A percentile compares a stretch with the other conserved stretches of the same genome.
Conservation (phyloP, 331 rosid species). For the Quercus lobata region DNA sequence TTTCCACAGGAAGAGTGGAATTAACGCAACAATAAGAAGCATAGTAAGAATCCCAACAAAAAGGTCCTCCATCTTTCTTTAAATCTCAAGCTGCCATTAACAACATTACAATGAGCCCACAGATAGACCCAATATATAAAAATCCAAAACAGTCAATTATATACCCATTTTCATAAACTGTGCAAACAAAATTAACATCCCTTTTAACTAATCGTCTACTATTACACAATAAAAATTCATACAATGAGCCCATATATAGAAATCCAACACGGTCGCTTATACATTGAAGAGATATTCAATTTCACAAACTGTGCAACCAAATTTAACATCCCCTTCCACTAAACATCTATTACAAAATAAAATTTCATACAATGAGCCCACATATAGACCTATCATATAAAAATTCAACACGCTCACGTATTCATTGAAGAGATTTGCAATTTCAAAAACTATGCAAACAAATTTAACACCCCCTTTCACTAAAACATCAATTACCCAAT, state of each 20-base stretch:
- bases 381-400: too few species aligned
- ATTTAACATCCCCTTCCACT: neutral
- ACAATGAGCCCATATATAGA: too few species aligned
- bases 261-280: too few species aligned
- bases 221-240: neutral
- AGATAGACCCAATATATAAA: neutral
- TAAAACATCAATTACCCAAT: too few species aligned
- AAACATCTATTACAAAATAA: neutral
- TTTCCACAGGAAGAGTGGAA: conserved; percentile 83
- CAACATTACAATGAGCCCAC: neutral
- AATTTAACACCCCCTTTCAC: too few species aligned
- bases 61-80: conserved; percentile 63
- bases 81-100: conserved; percentile 4
- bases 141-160: neutral
- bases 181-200: neutral
- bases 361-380: neutral
- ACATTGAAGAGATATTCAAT: too few species aligned
- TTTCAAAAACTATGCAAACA: too few species aligned
- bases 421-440: too few species aligned
- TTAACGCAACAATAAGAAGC: conserved; percentile 53
- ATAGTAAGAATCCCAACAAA: conserved; percentile 52
- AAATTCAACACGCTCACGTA: too few species aligned
- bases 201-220: too few species aligned
- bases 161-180: neutral
- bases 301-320: too few species aligned